These are phyloP conservation scores for Pluteus cervinus DNA, from an alignment of 768 basidiomycete species.

Conservation along the genomic window DNA sequence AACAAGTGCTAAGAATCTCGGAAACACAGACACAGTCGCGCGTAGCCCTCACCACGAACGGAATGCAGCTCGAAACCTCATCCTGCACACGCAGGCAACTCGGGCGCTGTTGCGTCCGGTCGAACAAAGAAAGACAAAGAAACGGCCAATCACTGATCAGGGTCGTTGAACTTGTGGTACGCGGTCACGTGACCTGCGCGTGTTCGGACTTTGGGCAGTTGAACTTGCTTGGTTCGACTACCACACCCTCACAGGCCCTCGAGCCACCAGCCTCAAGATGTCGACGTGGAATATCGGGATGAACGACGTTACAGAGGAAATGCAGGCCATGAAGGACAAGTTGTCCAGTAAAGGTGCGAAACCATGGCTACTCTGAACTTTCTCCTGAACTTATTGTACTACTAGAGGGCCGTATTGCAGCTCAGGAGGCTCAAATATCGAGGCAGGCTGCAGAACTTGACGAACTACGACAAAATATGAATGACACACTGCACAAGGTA, in stretches of 20 bases:
- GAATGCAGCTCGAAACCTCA: too few species aligned
- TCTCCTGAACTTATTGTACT: constrained; percentile 8
- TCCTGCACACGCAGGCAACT: too few species aligned
- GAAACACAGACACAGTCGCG: too few species aligned
- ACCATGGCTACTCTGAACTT: neutral
- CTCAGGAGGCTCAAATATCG: constrained; percentile 36
- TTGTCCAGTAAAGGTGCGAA: constrained; percentile 42
- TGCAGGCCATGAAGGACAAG: constrained; percentile 40
- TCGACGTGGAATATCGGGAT: constrained; percentile 40
- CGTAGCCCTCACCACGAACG: too few species aligned
- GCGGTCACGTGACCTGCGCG: too few species aligned
- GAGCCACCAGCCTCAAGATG: constrained; percentile 29
- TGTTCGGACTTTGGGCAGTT: too few species aligned
- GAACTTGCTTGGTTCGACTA: too few species aligned
- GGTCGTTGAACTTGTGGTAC: too few species aligned
- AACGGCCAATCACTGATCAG: too few species aligned
- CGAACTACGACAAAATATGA: constrained; percentile 34
- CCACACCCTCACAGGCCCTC: neutral
- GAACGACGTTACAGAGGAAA: constrained; percentile 42
- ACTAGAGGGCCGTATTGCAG: constrained; percentile 43
- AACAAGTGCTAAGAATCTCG: too few species aligned
- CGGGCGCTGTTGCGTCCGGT: too few species aligned
- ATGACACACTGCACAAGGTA: constrained; percentile 44
- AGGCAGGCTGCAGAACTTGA: constrained; percentile 35
- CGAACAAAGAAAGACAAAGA: too few species aligned